phyloP scores from a whole-genome alignment of 1,284 basidiomycete species.

The Ustilago loliicola region DNA sequence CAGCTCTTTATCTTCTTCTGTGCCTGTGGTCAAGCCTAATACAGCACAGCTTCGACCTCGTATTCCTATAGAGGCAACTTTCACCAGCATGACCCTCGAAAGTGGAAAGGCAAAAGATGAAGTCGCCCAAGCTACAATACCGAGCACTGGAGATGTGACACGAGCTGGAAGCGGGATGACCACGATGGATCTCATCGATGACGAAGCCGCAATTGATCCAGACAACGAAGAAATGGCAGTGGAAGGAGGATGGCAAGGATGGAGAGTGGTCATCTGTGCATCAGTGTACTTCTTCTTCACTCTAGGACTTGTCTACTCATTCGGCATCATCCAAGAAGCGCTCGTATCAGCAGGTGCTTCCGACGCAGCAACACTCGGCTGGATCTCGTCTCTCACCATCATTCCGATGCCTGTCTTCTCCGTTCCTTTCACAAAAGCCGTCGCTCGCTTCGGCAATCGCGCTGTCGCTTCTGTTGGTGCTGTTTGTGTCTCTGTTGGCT shows the following conservation, averaged over 20 bases:
- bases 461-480: constrained; percentile 57
- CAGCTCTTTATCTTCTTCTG: constrained; percentile 1
- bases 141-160: background rate
- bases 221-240: constrained; percentile 19
- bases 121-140: background rate
- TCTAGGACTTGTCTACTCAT: constrained; percentile 67
- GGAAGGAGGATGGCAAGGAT: constrained; percentile 34
- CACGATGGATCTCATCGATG: constrained; percentile 80
- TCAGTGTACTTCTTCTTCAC: constrained; percentile 56
- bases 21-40: constrained; percentile 16
- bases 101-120: background rate
- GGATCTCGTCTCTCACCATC: constrained; percentile 66
- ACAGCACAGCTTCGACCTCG: constrained; percentile 28
- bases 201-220: background rate
- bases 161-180: constrained; percentile 74
- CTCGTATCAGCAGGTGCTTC: constrained; percentile 64
- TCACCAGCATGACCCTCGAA: constrained; percentile 16
- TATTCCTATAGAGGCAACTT: constrained; percentile 18
- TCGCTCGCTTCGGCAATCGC: constrained; percentile 61
- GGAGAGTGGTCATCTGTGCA: constrained; percentile 39
- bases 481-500: constrained; percentile 53
- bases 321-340: constrained; percentile 66
- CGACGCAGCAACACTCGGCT: constrained; percentile 66
- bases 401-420: constrained; percentile 63
- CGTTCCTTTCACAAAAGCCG: constrained; percentile 63